A percentile compares a stretch with the other conserved stretches of the same genome.
These are phyloP conservation scores for Lichtheimia hyalospora DNA, from an alignment of 371 early-diverging fungal genomes.

Conservation along the genomic window DNA sequence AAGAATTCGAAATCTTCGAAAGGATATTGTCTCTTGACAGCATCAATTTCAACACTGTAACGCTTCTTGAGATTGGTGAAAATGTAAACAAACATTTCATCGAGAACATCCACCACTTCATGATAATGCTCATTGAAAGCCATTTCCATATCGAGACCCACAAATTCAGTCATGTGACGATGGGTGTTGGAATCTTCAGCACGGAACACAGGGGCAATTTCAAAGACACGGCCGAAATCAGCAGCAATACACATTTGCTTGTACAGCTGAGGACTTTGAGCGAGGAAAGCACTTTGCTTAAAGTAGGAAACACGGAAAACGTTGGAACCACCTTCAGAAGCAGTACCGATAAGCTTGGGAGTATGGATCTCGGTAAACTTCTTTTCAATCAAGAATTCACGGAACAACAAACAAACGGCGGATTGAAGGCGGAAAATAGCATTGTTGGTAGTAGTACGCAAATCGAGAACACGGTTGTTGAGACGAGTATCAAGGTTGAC, in stretches of 20 bases:
- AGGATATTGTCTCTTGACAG: conserved; percentile 90
- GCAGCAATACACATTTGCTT: conserved; percentile 99
- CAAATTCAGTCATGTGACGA: conserved; percentile 99
- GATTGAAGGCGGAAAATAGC: conserved; percentile 98
- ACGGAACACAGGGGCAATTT: conserved; percentile 99
- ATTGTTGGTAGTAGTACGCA: conserved; percentile 96
- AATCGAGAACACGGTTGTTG: conserved; percentile 96
- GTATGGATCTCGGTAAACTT: conserved; percentile 98
- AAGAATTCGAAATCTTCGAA: conserved; percentile 91
- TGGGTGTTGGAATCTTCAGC: conserved; percentile 99
- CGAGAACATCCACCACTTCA: conserved; percentile 92
- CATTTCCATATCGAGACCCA: conserved; percentile 99
- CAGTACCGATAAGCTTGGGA: conserved; percentile 96
- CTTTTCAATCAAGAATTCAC: conserved; percentile 85
- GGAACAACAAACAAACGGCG: conserved; percentile 93
- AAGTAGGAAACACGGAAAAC: conserved; percentile 98
- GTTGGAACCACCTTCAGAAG: conserved; percentile 99
- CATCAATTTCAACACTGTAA: conserved; percentile 83
- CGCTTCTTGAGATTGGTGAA: conserved; percentile 87
- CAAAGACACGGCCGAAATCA: conserved; percentile 98
- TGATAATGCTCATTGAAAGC: conserved; percentile 98
- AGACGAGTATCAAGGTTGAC: conserved; percentile 95
- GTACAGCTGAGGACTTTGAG: conserved; percentile 99
- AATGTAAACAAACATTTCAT: conserved; percentile 90
- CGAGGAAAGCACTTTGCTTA: conserved; percentile 92